A percentile compares a stretch with the other conserved stretches of the same genome.
Evolutionary conservation across 2,329 filamentous ascomycete species (phyloP).

Genomic region (Penicillium sp.): DNA sequence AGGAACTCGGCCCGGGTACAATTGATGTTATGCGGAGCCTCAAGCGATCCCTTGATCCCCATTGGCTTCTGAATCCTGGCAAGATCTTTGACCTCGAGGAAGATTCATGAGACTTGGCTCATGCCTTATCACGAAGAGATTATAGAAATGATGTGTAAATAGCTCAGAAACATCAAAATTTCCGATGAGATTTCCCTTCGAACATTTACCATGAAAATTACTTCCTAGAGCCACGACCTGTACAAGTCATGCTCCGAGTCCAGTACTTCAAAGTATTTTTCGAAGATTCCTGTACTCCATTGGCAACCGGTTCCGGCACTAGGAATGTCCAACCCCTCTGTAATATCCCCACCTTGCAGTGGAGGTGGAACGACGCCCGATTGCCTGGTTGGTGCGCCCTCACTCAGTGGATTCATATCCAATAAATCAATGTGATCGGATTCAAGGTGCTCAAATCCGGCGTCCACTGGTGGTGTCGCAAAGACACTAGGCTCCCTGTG

Average conservation of each 20-base stretch:
- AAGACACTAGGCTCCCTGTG: background rate
- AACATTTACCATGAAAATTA: too few species aligned
- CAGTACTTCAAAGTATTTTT: slow-evolving; percentile 23
- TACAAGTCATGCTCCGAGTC: slow-evolving; percentile 10
- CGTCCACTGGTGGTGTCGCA: background rate
- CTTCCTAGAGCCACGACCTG: background rate
- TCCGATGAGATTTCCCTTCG: too few species aligned
- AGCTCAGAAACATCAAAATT: background rate
- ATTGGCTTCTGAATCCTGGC: slow-evolving; percentile 89
- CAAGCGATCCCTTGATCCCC: slow-evolving; percentile 81
- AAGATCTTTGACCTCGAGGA: slow-evolving; percentile 78
- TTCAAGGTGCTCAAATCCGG: background rate
- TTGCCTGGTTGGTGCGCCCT: background rate
- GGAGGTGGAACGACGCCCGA: background rate
- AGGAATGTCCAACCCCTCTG: slow-evolving; percentile 15
- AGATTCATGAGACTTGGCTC: slow-evolving; percentile 16
- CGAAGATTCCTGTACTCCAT: slow-evolving; percentile 28
- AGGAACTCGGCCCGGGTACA: slow-evolving; percentile 80
- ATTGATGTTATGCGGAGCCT: slow-evolving; percentile 83
- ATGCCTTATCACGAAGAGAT: background rate
- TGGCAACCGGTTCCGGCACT: slow-evolving; percentile 27
- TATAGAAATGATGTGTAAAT: background rate
- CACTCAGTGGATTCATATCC: background rate
- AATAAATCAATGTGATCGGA: background rate
- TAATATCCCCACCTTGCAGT: background rate